A percentile compares a stretch with the other conserved stretches of the same genome.
Conservation (phyloP, 192 early-diverging fungal species). For the Podila clonocystis region DNA sequence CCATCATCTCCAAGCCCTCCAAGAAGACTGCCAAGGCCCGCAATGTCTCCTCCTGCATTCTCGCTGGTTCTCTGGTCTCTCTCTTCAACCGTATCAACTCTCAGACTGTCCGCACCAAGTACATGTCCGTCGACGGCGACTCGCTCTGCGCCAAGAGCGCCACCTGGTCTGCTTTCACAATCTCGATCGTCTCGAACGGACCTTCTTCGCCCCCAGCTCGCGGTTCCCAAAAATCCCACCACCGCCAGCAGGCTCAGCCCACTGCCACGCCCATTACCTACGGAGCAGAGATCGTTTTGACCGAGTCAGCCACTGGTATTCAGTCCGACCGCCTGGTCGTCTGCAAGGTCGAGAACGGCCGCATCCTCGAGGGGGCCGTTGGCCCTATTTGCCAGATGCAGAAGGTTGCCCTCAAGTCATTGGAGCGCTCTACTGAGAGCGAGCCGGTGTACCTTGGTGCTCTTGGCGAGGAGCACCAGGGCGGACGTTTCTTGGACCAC, state of each 20-base stretch:
- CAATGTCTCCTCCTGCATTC: conserved; percentile 81
- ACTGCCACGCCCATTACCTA: conserved; percentile 68
- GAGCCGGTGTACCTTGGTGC: conserved; percentile 57
- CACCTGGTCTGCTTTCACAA: conserved; percentile 71
- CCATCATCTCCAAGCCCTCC: conserved; percentile 93
- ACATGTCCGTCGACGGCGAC: conserved; percentile 71
- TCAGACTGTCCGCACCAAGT: conserved; percentile 91
- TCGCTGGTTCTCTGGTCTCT: conserved; percentile 77
- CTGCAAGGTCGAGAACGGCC: conserved; percentile 82
- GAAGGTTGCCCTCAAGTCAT: conserved; percentile 74
- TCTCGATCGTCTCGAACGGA: conserved; percentile 57
- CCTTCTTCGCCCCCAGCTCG: conserved; percentile 19
- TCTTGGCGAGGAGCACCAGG: conserved; percentile 51
- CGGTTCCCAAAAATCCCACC: conserved; percentile 25
- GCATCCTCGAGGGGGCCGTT: conserved; percentile 66
- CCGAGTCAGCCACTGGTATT: conserved; percentile 69
- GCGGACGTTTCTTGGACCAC: conserved; percentile 43
- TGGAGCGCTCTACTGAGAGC: conserved; percentile 38
- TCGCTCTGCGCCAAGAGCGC: conserved; percentile 69
- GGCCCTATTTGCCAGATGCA: conserved; percentile 89
- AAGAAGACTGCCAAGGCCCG: conserved; percentile 90
- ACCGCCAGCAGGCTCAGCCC: conserved; percentile 18
- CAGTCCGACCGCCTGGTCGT: conserved; percentile 76
- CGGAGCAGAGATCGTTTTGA: conserved; percentile 78
- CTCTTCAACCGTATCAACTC: conserved; percentile 94